phyloP scores from a whole-genome alignment of 768 basidiomycete species.

The Coprinellus micaceus region DNA sequence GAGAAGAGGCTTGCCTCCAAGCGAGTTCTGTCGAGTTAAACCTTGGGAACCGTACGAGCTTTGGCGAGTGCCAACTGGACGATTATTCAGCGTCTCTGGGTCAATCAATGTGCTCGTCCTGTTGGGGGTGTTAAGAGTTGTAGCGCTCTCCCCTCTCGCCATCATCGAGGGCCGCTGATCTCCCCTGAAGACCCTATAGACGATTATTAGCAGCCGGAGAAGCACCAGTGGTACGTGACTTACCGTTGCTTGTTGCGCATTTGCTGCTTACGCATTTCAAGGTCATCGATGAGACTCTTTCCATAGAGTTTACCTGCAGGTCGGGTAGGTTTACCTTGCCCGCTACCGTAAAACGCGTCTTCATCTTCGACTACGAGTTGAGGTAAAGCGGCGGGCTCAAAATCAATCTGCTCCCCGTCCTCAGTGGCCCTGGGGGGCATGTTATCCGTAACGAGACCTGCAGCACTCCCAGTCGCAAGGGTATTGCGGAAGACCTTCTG shows the following conservation, averaged over 20 bases:
- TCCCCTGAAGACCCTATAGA: conserved; percentile 74
- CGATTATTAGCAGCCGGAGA: background rate
- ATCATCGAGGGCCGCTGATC: conserved; percentile 93
- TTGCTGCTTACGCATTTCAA: conserved; percentile 77
- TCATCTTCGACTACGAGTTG: conserved; percentile 30
- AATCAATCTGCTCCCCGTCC: conserved; percentile 75
- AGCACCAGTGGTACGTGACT: no score
- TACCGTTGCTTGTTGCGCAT: conserved; percentile 86
- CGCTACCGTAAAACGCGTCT: conserved; percentile 23
- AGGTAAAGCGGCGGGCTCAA: conserved; percentile 33
- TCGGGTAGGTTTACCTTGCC: conserved; percentile 39
- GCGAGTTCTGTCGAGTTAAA: conserved; percentile 49
- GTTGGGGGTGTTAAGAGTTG: no score
- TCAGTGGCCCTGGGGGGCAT: conserved; percentile 66
- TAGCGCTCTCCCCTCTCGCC: no score
- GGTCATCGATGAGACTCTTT: conserved; percentile 85
- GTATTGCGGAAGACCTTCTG: conserved; percentile 87
- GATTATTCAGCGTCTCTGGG: conserved; percentile 50
- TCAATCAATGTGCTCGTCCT: conserved; percentile 73
- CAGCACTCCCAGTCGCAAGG: conserved; percentile 46
- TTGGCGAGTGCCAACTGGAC: conserved; percentile 44
- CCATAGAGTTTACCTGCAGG: conserved; percentile 83
- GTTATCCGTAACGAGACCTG: conserved; percentile 57
- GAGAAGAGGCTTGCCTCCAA: conserved; percentile 59
- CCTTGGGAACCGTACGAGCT: conserved; percentile 41